Evolutionary conservation across 164 flowering plant genomes (phyloP).

Genomic region (Tetracentron sinense): DNA sequence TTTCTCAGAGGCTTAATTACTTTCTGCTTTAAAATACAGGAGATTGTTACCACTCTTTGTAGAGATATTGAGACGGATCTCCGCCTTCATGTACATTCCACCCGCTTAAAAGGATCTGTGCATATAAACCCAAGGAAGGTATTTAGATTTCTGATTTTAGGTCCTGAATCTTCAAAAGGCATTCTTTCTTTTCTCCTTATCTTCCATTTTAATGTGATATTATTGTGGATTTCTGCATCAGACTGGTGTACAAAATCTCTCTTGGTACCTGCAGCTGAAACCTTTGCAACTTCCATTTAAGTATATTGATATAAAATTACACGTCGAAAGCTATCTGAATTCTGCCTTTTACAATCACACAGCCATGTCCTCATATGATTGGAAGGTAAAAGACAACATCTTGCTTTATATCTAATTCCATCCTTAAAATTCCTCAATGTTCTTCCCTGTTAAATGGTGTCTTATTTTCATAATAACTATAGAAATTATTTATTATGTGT

Average conservation of each 20-base stretch:
- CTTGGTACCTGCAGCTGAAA: slow-evolving; percentile 28
- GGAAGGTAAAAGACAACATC: slow-evolving; percentile 22
- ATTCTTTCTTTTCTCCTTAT: neutral
- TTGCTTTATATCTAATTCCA: neutral
- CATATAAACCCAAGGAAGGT: slow-evolving; percentile 31
- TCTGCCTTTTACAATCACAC: slow-evolving; percentile 27
- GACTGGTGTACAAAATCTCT: slow-evolving; percentile 33
- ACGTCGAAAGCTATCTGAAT: slow-evolving; percentile 24
- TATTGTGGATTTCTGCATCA: slow-evolving; percentile 17
- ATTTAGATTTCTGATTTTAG: slow-evolving; percentile 7
- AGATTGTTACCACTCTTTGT: slow-evolving; percentile 28
- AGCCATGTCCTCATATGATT: slow-evolving; percentile 26
- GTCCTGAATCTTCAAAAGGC: neutral
- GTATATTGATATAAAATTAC: slow-evolving; percentile 23
- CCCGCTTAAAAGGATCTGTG: slow-evolving; percentile 25
- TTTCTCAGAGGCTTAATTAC: neutral
- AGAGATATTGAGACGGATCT: slow-evolving; percentile 33
- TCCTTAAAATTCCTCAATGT: neutral
- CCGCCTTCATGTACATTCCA: slow-evolving; percentile 34
- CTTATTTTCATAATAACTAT: neutral
- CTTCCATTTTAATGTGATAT: neutral
- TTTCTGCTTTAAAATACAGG: slow-evolving; percentile 17
- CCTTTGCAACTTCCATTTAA: slow-evolving; percentile 27
- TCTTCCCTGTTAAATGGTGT: neutral
- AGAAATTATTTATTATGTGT: neutral